Conservation (phyloP, 2,329 filamentous ascomycete species). For the Bipolaris cookei region DNA sequence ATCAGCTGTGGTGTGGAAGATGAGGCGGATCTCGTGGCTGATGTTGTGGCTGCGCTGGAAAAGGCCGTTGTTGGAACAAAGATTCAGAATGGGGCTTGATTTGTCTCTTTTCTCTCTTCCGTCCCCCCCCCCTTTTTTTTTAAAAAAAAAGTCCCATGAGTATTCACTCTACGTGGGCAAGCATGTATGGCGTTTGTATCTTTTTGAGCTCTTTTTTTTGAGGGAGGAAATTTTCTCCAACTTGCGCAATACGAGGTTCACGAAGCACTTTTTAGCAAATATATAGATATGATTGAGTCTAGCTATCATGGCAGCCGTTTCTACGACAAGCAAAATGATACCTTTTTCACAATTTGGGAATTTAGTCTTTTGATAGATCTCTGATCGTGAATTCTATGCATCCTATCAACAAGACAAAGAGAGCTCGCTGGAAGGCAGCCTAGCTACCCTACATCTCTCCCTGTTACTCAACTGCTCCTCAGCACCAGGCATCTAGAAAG, state of each 20-base stretch:
- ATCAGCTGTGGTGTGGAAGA: conserved; percentile 96
- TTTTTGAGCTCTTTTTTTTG: background rate
- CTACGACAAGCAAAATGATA: no score
- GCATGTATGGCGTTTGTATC: background rate
- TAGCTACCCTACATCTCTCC: no score
- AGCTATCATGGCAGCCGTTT: background rate
- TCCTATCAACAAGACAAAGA: no score
- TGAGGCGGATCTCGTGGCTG: conserved; percentile 77
- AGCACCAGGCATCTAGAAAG: no score
- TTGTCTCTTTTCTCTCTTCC: background rate
- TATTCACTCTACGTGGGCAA: background rate
- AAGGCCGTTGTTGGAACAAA: conserved; percentile 67
- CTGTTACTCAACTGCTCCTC: no score
- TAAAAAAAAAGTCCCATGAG: background rate
- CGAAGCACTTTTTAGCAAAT: background rate
- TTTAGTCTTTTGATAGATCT: no score
- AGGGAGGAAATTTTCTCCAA: background rate
- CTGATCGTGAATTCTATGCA: no score
- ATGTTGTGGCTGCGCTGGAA: conserved; percentile 83
- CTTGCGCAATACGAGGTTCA: background rate
- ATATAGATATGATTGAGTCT: background rate
- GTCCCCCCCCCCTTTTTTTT: background rate
- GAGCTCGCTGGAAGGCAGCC: no score
- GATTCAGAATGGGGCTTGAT: conserved; percentile 30
- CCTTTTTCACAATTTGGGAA: background rate